phyloP scores from a whole-genome alignment of 768 basidiomycete species.

The Agrocybe chaxingu region DNA sequence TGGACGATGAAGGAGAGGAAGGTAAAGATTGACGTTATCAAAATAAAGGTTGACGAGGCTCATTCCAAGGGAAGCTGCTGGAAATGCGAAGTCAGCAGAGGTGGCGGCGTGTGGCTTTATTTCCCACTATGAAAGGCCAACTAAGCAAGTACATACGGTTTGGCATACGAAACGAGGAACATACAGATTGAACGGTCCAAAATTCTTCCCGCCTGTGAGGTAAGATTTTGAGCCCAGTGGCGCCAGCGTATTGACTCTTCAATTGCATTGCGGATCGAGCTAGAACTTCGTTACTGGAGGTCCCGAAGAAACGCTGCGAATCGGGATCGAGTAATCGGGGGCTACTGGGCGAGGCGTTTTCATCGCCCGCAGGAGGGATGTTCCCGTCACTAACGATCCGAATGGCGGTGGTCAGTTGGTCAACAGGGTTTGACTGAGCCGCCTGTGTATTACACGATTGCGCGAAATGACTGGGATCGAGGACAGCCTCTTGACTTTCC shows the following conservation, averaged over 20 bases:
- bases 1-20: constrained; percentile 69
- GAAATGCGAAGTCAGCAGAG: constrained; percentile 35
- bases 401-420: no score
- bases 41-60: constrained; percentile 65
- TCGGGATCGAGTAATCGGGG: no score
- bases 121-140: constrained; percentile 28
- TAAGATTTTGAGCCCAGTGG: background rate
- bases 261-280: background rate
- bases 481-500: no score
- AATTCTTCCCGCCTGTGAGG: background rate
- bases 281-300: background rate
- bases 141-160: constrained; percentile 6
- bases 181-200: background rate
- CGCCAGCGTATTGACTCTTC: background rate
- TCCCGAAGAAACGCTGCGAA: no score
- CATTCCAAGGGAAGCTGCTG: constrained; percentile 42
- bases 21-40: constrained; percentile 40
- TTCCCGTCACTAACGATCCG: no score
- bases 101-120: background rate
- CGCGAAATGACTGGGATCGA: no score
- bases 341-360: no score
- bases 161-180: background rate
- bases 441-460: no score
- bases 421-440: no score
- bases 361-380: no score